phyloP scores from a whole-genome alignment of 2,329 filamentous ascomycete genomes.

The Aureobasidium sp. region DNA sequence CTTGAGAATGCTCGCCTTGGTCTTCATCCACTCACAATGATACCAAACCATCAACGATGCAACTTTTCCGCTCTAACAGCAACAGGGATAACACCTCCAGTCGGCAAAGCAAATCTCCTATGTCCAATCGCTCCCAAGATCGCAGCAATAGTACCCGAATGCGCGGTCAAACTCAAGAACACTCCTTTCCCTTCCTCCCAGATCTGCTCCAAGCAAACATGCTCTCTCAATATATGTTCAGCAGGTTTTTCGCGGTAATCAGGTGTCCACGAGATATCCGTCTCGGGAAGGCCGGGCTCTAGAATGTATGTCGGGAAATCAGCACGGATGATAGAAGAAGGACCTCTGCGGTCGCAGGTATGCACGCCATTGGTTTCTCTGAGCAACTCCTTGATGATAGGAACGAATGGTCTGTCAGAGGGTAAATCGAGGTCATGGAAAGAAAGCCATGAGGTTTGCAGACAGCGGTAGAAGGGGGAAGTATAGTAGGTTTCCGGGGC shows the following conservation, averaged over 20 bases:
- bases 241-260: conserved; percentile 42
- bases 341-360: conserved; percentile 59
- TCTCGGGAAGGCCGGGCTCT: conserved; percentile 55
- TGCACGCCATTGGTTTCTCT: conserved; percentile 61
- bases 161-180: conserved; percentile 49
- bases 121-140: conserved; percentile 42
- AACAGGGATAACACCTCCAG: conserved; percentile 46
- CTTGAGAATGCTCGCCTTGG: too few species aligned
- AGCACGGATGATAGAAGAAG: conserved; percentile 45
- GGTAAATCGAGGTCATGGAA: conserved; percentile 53
- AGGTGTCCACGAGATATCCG: conserved; percentile 43
- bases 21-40: too few species aligned
- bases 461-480: conserved; percentile 55
- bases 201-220: conserved; percentile 45
- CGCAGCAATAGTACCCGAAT: conserved; percentile 53
- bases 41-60: neutral
- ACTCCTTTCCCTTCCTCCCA: conserved; percentile 41
- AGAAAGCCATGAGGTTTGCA: conserved; percentile 48
- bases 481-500: conserved; percentile 56
- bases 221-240: conserved; percentile 35
- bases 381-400: conserved; percentile 55
- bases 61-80: conserved; percentile 36
- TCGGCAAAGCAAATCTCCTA: conserved; percentile 40
- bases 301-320: conserved; percentile 50
- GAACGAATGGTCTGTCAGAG: conserved; percentile 45